Base-by-base conservation (phyloP, 1,139 yeast genomes). In the Pichia cactophila region DNA sequence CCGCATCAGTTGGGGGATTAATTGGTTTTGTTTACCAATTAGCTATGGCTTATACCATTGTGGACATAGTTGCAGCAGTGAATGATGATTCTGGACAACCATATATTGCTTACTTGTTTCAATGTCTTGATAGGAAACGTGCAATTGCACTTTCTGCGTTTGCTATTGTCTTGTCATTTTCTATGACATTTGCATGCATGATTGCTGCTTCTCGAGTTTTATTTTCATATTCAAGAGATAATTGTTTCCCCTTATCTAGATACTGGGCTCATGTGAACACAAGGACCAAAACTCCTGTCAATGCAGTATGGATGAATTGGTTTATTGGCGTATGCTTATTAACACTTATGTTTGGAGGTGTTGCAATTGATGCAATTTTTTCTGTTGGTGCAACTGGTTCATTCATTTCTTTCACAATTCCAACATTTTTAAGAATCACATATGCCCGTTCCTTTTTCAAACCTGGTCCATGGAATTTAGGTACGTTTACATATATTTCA, bases 341-440 rank as follows among this genome's bases (percentile, higher is more conserved):
- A 49, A 70, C 81, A 53, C 72, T 82, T 61, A 81, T 83, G 67
- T 85, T 84, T 33, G 87, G 86, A 37, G 80, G 75, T 50, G 72
- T 77, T 14, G 86, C 89, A 42, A 80, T 84, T 58, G 83, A 81
- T 41, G 90, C 92, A 44, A 80, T 83, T 50, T 84, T 84, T 68
- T 81, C 86, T 1, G 86, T 83, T 39, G 88, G 88, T 47, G 90
- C 88, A 49, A 82, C 83, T 61, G 78, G 86, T 17, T 82, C 86
- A 0, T 83, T 82, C 59, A 74, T 83, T 53, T 83, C 89, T 1
- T 83, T 83, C 63, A 74, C 80, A n/a, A 69, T 80, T 58, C 90
- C 90, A 26, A 78, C 84, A 14, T 62, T 79, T 5, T 71, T 84
- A 56, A 79, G 81, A 60, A 74, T 80, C 54, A 75, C 84, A 1